Evolutionary conservation across 2,329 filamentous ascomycete genomes (phyloP).

Genomic region (Talaromyces funiculosus): DNA sequence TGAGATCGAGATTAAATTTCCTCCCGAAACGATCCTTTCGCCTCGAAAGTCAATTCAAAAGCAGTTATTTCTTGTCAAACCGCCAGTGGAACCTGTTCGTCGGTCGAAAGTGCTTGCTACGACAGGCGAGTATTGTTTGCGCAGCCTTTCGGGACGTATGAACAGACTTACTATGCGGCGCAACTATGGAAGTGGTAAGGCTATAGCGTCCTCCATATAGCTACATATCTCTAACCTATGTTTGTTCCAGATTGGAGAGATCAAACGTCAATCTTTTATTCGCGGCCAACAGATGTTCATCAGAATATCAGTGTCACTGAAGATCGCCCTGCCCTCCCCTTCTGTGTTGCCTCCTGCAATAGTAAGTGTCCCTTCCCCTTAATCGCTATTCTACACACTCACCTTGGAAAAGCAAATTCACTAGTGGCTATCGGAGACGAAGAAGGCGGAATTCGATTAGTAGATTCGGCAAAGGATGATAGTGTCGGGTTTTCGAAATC

Average conservation of each 20-base stretch:
- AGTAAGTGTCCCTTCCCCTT: conserved; percentile 41
- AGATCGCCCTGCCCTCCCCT: conserved; percentile 51
- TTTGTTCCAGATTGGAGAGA: conserved; percentile 48
- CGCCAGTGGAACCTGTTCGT: conserved; percentile 28
- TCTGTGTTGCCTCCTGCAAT: conserved; percentile 62
- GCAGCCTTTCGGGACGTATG: conserved; percentile 29
- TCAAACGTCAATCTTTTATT: conserved; percentile 57
- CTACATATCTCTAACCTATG: not conserved
- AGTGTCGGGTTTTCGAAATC: conserved; percentile 50
- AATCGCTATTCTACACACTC: not conserved
- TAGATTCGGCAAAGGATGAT: conserved; percentile 54
- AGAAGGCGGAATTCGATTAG: conserved; percentile 58
- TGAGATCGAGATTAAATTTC: conserved; percentile 20
- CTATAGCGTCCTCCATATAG: not conserved
- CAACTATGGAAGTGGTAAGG: conserved; percentile 34
- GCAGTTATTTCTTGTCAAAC: conserved; percentile 10
- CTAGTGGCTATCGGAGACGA: conserved; percentile 66
- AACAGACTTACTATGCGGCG: conserved; percentile 30
- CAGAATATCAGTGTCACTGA: conserved; percentile 38
- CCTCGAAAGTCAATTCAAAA: conserved; percentile 12
- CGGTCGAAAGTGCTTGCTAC: conserved; percentile 34
- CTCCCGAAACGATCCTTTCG: not conserved
- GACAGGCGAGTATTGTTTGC: conserved; percentile 35
- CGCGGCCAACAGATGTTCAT: conserved; percentile 50
- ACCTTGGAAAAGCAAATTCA: conserved; percentile 48